Evolutionary conservation across 1,139 yeast species (phyloP).

Genomic region (Debaryomyces udenii): DNA sequence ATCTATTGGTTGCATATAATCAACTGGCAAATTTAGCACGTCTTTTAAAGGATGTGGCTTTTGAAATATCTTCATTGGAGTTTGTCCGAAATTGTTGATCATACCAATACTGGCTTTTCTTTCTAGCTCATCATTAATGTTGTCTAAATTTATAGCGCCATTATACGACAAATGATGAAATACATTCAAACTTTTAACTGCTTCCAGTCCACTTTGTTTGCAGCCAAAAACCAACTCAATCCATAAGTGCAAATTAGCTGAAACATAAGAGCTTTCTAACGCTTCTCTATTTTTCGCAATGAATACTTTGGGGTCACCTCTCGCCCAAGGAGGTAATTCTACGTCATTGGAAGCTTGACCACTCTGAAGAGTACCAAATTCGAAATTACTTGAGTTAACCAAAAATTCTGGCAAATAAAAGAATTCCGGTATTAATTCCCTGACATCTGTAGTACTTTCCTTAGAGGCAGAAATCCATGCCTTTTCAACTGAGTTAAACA

Average conservation of each 20-base stretch:
- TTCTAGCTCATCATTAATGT: constrained; percentile 70
- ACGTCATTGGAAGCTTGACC: constrained; percentile 65
- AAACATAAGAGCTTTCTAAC: constrained; percentile 77
- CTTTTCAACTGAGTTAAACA: constrained; percentile 69
- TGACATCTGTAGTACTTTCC: constrained; percentile 82
- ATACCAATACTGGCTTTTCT: constrained; percentile 77
- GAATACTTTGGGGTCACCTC: constrained; percentile 70
- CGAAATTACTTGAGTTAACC: constrained; percentile 60
- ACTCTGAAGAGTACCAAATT: constrained; percentile 69
- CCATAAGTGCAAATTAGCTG: constrained; percentile 76
- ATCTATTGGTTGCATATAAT: constrained; percentile 31
- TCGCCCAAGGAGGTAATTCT: constrained; percentile 78
- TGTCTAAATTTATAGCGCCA: constrained; percentile 78
- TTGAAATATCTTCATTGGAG: constrained; percentile 71
- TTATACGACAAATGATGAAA: constrained; percentile 81
- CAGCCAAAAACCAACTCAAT: constrained; percentile 80
- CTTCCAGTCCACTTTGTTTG: constrained; percentile 73
- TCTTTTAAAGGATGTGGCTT: constrained; percentile 63
- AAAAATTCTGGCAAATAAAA: constrained; percentile 78
- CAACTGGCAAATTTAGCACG: constrained; percentile 38
- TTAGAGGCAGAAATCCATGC: constrained; percentile 80
- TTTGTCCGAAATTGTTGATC: constrained; percentile 89
- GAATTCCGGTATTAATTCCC: constrained; percentile 86
- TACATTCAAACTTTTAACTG: constrained; percentile 67
- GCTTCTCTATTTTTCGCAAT: constrained; percentile 78